phyloP scores from a whole-genome alignment of 2,329 filamentous ascomycete genomes.

The Aaosphaeria pasadenensis region DNA sequence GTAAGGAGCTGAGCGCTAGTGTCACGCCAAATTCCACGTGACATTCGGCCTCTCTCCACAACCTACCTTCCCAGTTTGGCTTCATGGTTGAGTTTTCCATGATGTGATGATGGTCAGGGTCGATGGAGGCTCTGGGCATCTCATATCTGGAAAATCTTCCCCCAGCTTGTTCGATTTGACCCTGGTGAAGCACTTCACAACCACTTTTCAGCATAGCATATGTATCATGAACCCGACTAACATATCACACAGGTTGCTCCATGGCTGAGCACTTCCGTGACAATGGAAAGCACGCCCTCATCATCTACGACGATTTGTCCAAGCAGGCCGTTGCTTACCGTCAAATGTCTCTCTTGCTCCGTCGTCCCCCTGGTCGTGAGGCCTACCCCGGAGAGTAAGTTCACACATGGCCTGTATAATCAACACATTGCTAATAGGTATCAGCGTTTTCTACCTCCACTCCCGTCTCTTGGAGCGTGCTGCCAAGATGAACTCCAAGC shows the following conservation, averaged over 20 bases:
- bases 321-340: constrained; percentile 98
- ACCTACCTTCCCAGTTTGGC: too few relatives aligned
- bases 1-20: too few relatives aligned
- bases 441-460: constrained; percentile 92
- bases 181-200: background rate
- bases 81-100: too few relatives aligned
- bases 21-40: too few relatives aligned
- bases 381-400: constrained; percentile 89
- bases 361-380: constrained; percentile 98
- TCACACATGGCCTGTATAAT: background rate
- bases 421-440: background rate
- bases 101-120: too few relatives aligned
- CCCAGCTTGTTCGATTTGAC: background rate
- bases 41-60: too few relatives aligned
- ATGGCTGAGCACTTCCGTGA: constrained; percentile 71
- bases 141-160: too few relatives aligned
- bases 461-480: constrained; percentile 99
- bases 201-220: background rate
- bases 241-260: background rate
- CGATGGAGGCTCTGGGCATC: too few relatives aligned
- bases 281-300: constrained; percentile 80
- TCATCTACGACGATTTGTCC: constrained; percentile 92
- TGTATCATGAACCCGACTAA: background rate
- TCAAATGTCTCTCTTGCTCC: constrained; percentile 97
- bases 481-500: constrained; percentile 97